Base-by-base conservation (phyloP, 345 rosid genomes). In the Anastatica hierochuntica region DNA sequence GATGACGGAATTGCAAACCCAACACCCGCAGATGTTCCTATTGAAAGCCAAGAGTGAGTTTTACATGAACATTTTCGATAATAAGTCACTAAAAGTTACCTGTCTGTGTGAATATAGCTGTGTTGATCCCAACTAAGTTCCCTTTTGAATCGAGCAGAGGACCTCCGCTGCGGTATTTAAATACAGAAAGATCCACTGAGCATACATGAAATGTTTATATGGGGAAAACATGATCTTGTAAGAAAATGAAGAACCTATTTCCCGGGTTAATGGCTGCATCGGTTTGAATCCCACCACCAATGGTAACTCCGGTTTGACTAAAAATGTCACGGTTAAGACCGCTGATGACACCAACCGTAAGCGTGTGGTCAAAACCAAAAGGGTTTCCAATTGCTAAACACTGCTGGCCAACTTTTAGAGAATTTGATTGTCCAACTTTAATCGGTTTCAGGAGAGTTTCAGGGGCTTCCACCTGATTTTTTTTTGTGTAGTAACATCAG, bases 191-290 rank as follows among this genome's bases (percentile, higher is more conserved):
- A 45, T 45, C 17, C 43, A 49, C 7, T 42, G 18, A 59, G 34
- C 21, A 42, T 16, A 57, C 19, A 29, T 15, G 24, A 11, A 52
- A n/a, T 3, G 14, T 24, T 24, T 24, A 24, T 7, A 24, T 24
- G 27, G n/a, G n/a, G n/a, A n/a, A n/a, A n/a, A n/a, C n/a, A n/a
- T n/a, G n/a, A n/a, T n/a, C n/a, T 35, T 13, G 18, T 39, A 56
- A 31, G 56, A 33, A 26, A 23, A 2, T 8, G 2, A 29, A 29
- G 9, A 29, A 82, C 98, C 96, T 87, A 72, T 90, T 90, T 49
- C 98, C 98, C 0, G 98, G 98, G 77, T 90, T 90, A 62, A 87
- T 90, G 19, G 98, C 95, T 11, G 98, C 98, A 82, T 90, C 98
- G 20, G 98, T 90, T 81, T 90, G 96, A 72, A 90, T 81, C 44